Conservation (phyloP, 2,329 filamentous ascomycete genomes). For the Aspergillus brunneoviolaceus region DNA sequence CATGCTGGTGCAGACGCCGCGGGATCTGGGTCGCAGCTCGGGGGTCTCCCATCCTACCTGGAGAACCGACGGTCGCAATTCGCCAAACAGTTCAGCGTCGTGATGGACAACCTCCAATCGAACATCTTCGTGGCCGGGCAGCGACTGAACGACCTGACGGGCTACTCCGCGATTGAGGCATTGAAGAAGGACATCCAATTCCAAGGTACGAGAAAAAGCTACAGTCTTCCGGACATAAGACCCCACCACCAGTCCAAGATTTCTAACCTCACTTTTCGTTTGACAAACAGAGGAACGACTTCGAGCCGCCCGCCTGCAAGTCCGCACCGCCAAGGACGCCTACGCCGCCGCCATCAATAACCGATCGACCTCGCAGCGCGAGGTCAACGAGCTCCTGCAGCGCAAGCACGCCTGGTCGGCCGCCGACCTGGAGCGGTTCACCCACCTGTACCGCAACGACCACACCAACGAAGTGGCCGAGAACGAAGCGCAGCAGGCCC, state of each 20-base stretch:
- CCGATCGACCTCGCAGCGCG: slow-evolving; percentile 85
- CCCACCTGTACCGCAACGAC: slow-evolving; percentile 83
- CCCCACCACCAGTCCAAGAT: too few species aligned
- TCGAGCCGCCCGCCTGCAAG: slow-evolving; percentile 56
- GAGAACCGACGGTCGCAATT: slow-evolving; percentile 55
- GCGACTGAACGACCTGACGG: slow-evolving; percentile 89
- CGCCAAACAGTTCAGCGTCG: slow-evolving; percentile 61
- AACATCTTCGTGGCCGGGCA: slow-evolving; percentile 83
- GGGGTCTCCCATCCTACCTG: slow-evolving; percentile 36
- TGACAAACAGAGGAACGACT: slow-evolving; percentile 52
- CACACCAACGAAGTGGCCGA: slow-evolving; percentile 91
- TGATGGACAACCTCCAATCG: slow-evolving; percentile 88
- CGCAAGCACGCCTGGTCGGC: slow-evolving; percentile 92
- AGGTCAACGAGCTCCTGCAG: slow-evolving; percentile 90
- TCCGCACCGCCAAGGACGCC: slow-evolving; percentile 68
- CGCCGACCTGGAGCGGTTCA: slow-evolving; percentile 88
- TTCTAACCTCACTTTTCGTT: slow-evolving; percentile 5
- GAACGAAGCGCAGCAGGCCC: slow-evolving; percentile 64
- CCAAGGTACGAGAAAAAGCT: slow-evolving; percentile 50
- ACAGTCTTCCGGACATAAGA: neutral
- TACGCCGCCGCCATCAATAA: slow-evolving; percentile 83
- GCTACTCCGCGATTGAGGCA: slow-evolving; percentile 86
- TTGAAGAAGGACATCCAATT: slow-evolving; percentile 75
- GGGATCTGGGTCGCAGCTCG: slow-evolving; percentile 2
- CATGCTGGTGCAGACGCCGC: neutral